Base-by-base conservation (phyloP, 225 moss, liverwort and hornwort genomes). In the Sphagnum contortum region DNA sequence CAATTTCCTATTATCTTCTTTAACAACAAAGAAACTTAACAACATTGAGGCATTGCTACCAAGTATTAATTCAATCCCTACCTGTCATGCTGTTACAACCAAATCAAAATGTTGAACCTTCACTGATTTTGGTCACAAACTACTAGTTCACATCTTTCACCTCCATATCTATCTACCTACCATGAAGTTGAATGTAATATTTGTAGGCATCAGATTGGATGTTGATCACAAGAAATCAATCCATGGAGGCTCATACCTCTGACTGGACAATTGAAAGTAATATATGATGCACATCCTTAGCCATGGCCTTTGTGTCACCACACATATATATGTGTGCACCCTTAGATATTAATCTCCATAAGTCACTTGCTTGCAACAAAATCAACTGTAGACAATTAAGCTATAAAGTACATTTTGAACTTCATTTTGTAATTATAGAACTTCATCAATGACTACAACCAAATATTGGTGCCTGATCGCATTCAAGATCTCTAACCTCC, bases 281-380 rank as follows among this genome's bases (percentile, higher is more conserved):
- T 62, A 75, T 77, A 54, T 80, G 72, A 71, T 96, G 87, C 58
- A 96, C 96, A 76, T 96, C 96, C 70, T 81, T 92, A 5, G 96
- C 96, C 96, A 86, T 96, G 59, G 88, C 90, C 77, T 96, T 96
- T 9, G 96, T 92, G 64, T 96, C 96, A 9, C 96, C 96, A 9
- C 96, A 96, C 12, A 96, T 90, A 58, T 96, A 96, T 45, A 96
- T 10, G 48, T 92, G 87, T 0, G 81, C 96, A 9, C 92, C 92
- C 3, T 50, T 72, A 12, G 74, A 77, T 4, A 96, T 63, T 4
- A 81, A 67, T 9, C 61, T 73, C 92, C 90, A 89, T 4, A 92
- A 49, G 11, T 77, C 80, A 47, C 63, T 77, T 9, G 90, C 87
- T 76, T 90, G 90, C 12, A 59, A 3, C 11, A 29, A 4, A 2